Evolutionary conservation across 2,329 filamentous ascomycete genomes (phyloP).

Genomic region (Claviceps sp.): DNA sequence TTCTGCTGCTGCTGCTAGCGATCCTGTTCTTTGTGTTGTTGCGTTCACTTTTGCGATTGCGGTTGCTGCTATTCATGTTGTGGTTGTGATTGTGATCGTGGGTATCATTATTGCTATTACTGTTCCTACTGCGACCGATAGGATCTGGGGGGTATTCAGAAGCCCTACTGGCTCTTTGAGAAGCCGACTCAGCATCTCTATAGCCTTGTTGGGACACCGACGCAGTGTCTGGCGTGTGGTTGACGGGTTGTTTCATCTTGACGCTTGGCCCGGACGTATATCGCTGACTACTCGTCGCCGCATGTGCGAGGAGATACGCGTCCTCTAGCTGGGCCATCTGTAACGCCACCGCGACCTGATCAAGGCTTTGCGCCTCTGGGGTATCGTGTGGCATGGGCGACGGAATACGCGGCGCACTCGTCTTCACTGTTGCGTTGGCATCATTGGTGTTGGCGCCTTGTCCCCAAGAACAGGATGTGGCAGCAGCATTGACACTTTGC

Average conservation of each 20-base stretch:
- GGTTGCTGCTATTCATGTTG: background rate
- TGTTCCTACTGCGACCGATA: background rate
- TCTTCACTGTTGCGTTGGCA: background rate
- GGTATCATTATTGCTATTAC: background rate
- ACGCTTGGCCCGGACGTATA: constrained; percentile 12
- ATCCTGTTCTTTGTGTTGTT: background rate
- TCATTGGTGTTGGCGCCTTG: background rate
- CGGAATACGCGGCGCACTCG: background rate
- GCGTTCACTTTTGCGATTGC: background rate
- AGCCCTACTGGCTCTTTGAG: constrained; percentile 3
- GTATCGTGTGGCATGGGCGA: background rate
- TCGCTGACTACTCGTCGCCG: constrained; percentile 9
- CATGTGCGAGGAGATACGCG: constrained; percentile 4
- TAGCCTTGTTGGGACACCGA: constrained; percentile 21
- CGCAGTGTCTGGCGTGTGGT: constrained; percentile 12
- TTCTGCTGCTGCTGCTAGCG: background rate
- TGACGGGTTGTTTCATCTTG: constrained; percentile 13
- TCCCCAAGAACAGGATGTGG: background rate
- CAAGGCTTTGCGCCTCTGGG: background rate
- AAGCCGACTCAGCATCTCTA: background rate
- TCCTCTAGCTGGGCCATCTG: constrained; percentile 5
- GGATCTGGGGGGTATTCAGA: constrained; percentile 4
- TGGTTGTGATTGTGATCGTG: background rate
- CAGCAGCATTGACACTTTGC: background rate
- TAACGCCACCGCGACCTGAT: background rate